Evolutionary conservation across 371 early-diverging fungal genomes (phyloP).

Genomic region (Syncephalastrum contaminatum): DNA sequence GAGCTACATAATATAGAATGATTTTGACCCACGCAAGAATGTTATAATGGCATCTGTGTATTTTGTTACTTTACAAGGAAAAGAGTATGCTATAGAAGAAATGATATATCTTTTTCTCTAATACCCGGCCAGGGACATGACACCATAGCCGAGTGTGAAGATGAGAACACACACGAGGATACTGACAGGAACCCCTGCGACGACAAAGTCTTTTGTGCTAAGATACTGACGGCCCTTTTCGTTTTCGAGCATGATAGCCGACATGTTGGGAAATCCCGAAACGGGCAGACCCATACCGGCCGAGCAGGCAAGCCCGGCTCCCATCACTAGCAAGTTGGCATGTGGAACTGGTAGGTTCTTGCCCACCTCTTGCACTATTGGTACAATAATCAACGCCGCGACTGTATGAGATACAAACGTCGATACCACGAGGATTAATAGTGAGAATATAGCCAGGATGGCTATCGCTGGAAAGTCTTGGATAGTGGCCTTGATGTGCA

Average conservation of each 20-base stretch:
- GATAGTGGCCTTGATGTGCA: constrained; percentile 64
- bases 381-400: constrained; percentile 81
- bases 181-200: constrained; percentile 79
- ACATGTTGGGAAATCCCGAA: constrained; percentile 96
- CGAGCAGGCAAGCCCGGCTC: constrained; percentile 47
- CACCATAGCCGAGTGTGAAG: constrained; percentile 75
- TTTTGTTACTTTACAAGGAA: no score
- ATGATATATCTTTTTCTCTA: not conserved
- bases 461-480: constrained; percentile 60
- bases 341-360: constrained; percentile 72
- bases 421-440: constrained; percentile 76
- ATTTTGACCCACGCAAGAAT: no score
- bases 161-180: constrained; percentile 69
- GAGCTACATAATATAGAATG: no score
- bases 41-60: no score
- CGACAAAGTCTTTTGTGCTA: constrained; percentile 79
- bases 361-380: constrained; percentile 80
- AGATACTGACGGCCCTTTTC: constrained; percentile 87
- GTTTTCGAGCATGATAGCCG: constrained; percentile 92
- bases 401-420: constrained; percentile 97
- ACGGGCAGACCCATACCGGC: constrained; percentile 77
- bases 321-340: constrained; percentile 89
- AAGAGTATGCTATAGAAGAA: no score
- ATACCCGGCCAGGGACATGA: constrained; percentile 63
- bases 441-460: constrained; percentile 65